Evolutionary conservation across 2,329 filamentous ascomycete species (phyloP).

Genomic region (Verruconis gallopava): DNA sequence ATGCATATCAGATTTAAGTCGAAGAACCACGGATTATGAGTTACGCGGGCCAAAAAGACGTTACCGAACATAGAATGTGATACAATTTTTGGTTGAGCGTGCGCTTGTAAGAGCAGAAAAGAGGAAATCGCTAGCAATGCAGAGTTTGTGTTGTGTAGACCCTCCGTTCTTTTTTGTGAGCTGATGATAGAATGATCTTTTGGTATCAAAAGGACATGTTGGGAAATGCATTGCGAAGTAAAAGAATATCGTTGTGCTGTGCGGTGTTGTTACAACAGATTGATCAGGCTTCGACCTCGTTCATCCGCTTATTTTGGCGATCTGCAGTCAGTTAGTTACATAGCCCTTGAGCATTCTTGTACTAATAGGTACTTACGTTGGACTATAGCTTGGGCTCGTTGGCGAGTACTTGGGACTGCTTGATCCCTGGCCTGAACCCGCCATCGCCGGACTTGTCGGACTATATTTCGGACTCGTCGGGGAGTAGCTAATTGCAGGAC

Average conservation of each 20-base stretch:
- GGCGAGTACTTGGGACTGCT: background rate
- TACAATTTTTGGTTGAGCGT: too few relatives aligned
- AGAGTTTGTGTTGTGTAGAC: too few relatives aligned
- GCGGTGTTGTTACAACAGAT: background rate
- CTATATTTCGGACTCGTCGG: slow-evolving; percentile 43
- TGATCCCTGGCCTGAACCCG: background rate
- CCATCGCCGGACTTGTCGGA: slow-evolving; percentile 8
- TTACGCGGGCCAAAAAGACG: too few relatives aligned
- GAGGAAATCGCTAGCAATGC: background rate
- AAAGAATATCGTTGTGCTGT: background rate
- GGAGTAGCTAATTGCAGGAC: slow-evolving; percentile 45
- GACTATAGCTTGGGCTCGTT: slow-evolving; percentile 6
- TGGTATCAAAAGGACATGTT: background rate
- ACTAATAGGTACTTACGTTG: background rate
- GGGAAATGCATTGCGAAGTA: background rate
- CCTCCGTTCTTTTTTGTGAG: background rate
- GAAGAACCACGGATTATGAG: too few relatives aligned
- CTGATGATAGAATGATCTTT: background rate
- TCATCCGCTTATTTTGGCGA: slow-evolving; percentile 2
- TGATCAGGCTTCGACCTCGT: too few relatives aligned
- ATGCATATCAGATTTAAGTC: too few relatives aligned
- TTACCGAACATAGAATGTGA: too few relatives aligned
- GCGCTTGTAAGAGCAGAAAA: too few relatives aligned
- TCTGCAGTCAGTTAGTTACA: background rate
- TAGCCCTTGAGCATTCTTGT: background rate